Percentiles rank a stretch among this genome's conserved stretches.
Conservation (phyloP, 768 basidiomycete species). For the Tylopilus rubrobrunneus region DNA sequence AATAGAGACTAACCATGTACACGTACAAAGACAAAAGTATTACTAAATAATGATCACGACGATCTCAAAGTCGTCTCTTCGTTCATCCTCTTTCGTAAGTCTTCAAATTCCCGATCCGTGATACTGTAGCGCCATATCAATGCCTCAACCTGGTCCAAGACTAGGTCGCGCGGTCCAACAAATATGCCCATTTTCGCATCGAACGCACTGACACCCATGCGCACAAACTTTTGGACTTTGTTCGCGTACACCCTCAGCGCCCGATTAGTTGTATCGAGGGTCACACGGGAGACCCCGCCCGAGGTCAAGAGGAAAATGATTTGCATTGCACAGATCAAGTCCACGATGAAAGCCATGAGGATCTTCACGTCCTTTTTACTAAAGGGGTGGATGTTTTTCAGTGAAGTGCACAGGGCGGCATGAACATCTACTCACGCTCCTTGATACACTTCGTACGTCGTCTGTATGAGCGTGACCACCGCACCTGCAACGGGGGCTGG, state of each 20-base stretch:
- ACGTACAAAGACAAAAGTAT: neutral
- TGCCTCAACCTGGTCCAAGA: constrained; percentile 12
- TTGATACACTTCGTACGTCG: neutral
- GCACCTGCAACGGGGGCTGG: neutral
- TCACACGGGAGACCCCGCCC: too few relatives aligned
- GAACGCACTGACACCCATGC: too few relatives aligned
- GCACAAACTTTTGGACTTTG: too few relatives aligned
- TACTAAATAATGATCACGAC: neutral
- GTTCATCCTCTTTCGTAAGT: neutral
- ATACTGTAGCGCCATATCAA: constrained; percentile 13
- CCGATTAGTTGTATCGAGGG: too few relatives aligned
- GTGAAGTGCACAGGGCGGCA: neutral
- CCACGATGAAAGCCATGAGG: constrained; percentile 13
- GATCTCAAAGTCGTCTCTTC: neutral
- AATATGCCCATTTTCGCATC: neutral
- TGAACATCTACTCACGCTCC: constrained; percentile 5
- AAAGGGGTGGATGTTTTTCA: neutral
- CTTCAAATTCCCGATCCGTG: constrained; percentile 3
- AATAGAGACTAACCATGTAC: neutral
- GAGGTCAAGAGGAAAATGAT: constrained; percentile 2
- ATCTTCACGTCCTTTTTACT: constrained; percentile 10
- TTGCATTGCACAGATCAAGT: constrained; percentile 17
- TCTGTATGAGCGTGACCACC: neutral
- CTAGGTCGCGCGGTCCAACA: constrained; percentile 6
- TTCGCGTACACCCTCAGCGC: too few relatives aligned